Evolutionary conservation across 164 flowering plant genomes (phyloP).

Genomic region (Vitis vinifera): ASM3070453v1 NC_081811.1:29916501-29917000

Average conservation of each 20-base stretch:
- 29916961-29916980: not conserved
- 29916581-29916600: not conserved
- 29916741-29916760: not conserved
- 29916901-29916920: constrained; percentile 14
- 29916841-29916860: constrained; percentile 4
- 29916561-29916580: constrained; percentile 2
- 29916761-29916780: not conserved
- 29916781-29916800: not conserved
- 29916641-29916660: not conserved
- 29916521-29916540: constrained; percentile 6
- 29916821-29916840: not conserved
- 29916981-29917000: no score
- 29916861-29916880: constrained; percentile 16
- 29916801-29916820: not conserved
- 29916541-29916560: constrained; percentile 10
- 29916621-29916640: not conserved
- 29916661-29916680: constrained; percentile 4
- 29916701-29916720: not conserved
- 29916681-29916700: not conserved
- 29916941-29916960: constrained; percentile 8
- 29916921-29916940: constrained; percentile 4
- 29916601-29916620: not conserved
- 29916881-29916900: constrained; percentile 20
- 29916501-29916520: not conserved
- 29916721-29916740: not conserved